A percentile compares a stretch with the other conserved stretches of the same genome.
These are phyloP conservation scores for Botrytis byssoidea DNA, from an alignment of 2,329 filamentous ascomycete genomes.

Conservation along the genomic window DNA sequence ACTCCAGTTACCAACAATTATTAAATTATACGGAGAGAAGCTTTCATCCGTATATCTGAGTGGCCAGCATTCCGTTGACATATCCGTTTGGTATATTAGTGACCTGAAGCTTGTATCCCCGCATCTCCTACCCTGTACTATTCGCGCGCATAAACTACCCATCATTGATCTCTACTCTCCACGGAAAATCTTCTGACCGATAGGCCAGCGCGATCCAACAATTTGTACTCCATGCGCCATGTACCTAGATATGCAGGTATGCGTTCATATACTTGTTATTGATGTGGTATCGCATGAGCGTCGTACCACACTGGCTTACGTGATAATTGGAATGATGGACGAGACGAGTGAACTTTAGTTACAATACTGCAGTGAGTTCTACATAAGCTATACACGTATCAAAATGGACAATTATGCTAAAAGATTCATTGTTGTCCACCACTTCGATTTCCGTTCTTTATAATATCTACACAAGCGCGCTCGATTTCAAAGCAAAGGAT, in stretches of 20 bases:
- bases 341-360: background rate
- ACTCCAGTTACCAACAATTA: background rate
- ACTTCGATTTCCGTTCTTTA: background rate
- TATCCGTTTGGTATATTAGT: background rate
- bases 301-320: background rate
- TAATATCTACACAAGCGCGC: constrained; percentile 21
- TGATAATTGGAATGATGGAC: background rate
- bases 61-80: background rate
- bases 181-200: background rate
- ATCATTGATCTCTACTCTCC: background rate
- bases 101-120: background rate
- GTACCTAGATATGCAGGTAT: background rate
- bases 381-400: background rate
- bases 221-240: background rate
- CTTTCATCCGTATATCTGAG: background rate
- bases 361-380: background rate
- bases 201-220: background rate
- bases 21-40: background rate
- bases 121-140: background rate
- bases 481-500: constrained; percentile 16
- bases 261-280: background rate
- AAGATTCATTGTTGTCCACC: constrained; percentile 2
- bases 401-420: background rate
- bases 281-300: background rate
- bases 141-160: background rate